A percentile compares a stretch with the other conserved stretches of the same genome.
These are phyloP conservation scores for Coemansia interrupta DNA, from an alignment of 192 early-diverging fungal species.

Conservation along the genomic window DNA sequence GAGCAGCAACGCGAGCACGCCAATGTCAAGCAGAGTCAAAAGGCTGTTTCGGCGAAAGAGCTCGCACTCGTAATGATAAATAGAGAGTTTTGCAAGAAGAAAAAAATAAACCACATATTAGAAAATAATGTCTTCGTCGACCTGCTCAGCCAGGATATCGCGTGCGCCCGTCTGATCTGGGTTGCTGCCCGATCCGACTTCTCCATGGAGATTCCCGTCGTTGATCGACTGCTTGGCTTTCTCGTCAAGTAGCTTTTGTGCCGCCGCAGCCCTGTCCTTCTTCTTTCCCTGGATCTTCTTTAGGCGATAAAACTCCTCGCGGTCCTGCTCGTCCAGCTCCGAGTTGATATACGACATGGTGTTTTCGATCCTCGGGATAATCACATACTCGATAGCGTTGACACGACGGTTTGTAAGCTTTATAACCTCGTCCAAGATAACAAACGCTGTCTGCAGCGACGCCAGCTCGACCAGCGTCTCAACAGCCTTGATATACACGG, in stretches of 20 bases:
- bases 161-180: slow-evolving; percentile 1
- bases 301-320: slow-evolving; percentile 97
- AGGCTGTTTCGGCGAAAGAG: slow-evolving; percentile 35
- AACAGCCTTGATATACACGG: slow-evolving; percentile 91
- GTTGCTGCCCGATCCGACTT: not conserved
- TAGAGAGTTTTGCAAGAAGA: slow-evolving; percentile 1
- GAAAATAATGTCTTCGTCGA: slow-evolving; percentile 61
- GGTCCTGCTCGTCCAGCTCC: slow-evolving; percentile 96
- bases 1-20: slow-evolving; percentile 4
- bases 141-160: slow-evolving; percentile 50
- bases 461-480: slow-evolving; percentile 96
- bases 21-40: slow-evolving; percentile 10
- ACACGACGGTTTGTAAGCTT: slow-evolving; percentile 98
- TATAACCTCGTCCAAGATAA: slow-evolving; percentile 98
- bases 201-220: slow-evolving; percentile 8
- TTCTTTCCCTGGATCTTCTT: slow-evolving; percentile 99
- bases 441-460: slow-evolving; percentile 98
- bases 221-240: slow-evolving; percentile 9
- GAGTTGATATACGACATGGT: slow-evolving; percentile 95
- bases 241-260: slow-evolving; percentile 34
- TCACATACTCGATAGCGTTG: slow-evolving; percentile 99
- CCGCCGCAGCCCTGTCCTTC: slow-evolving; percentile 73
- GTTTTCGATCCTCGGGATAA: slow-evolving; percentile 97
- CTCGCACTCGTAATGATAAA: slow-evolving; percentile 2
- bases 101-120: slow-evolving; percentile 16